Evolutionary conservation across 306 rosid genomes (phyloP).

Genomic region (Citrullus mucosospermus): DNA sequence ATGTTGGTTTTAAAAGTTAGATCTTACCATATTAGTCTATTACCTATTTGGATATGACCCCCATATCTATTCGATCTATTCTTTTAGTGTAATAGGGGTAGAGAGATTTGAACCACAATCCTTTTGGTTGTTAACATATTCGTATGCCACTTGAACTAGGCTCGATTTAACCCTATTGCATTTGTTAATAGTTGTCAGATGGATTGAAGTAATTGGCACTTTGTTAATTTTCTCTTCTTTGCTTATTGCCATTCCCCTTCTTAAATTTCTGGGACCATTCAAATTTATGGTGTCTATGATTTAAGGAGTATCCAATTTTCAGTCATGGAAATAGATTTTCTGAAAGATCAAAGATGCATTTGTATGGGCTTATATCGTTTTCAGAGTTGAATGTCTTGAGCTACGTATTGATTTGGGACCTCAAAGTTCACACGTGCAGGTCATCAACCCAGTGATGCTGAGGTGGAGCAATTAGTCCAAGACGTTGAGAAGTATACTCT

Average conservation of each 20-base stretch:
- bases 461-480: conserved; percentile 40
- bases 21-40: background rate
- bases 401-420: background rate
- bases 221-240: background rate
- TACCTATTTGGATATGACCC: background rate
- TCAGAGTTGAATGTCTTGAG: background rate
- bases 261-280: background rate
- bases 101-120: background rate
- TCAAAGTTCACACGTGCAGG: conserved; percentile 25
- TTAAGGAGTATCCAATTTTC: background rate
- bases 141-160: no score
- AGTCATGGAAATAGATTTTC: background rate
- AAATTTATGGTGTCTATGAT: background rate
- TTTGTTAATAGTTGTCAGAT: background rate
- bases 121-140: no score
- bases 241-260: background rate
- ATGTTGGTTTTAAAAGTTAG: background rate
- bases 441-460: conserved; percentile 23
- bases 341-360: background rate
- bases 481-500: conserved; percentile 58
- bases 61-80: background rate
- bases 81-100: no score
- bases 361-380: background rate
- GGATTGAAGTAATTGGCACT: background rate
- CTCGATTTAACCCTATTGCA: background rate